Percentiles rank a stretch among this genome's conserved stretches.
Conservation (phyloP, 169 alveolate genomes). For the Plasmodium falciparum region DNA sequence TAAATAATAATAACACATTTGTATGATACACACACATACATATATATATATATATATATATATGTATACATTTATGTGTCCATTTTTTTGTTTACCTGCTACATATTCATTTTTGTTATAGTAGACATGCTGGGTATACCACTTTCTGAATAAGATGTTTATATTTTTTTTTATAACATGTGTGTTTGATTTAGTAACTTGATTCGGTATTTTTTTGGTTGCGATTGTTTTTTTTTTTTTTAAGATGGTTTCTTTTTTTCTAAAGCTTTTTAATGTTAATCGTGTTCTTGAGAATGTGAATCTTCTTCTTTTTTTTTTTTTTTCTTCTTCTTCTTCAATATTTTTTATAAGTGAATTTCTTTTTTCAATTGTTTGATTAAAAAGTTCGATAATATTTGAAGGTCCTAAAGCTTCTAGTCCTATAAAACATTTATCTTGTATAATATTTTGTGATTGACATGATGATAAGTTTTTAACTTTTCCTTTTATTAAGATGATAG, state of each 20-base stretch:
- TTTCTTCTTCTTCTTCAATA: slow-evolving; percentile 56
- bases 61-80: background rate
- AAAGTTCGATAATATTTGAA: slow-evolving; percentile 61
- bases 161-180: slow-evolving; percentile 38
- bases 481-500: slow-evolving; percentile 61
- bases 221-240: background rate
- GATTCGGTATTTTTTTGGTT: background rate
- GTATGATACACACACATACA: background rate
- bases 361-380: slow-evolving; percentile 61
- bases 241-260: background rate
- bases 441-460: background rate
- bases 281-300: background rate
- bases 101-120: slow-evolving; percentile 43
- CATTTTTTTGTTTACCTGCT: slow-evolving; percentile 18
- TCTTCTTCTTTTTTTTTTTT: slow-evolving; percentile 38
- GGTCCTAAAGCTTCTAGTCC: slow-evolving; percentile 75
- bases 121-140: slow-evolving; percentile 76
- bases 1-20: background rate
- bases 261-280: background rate
- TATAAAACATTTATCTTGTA: slow-evolving; percentile 30
- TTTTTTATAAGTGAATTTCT: slow-evolving; percentile 42
- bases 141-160: slow-evolving; percentile 50
- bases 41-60: background rate
- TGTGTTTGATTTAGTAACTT: background rate
- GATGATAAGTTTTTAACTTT: slow-evolving; percentile 36